Evolutionary conservation across 2,329 filamentous ascomycete genomes (phyloP).

Genomic region (Aspergillus hortae): DNA sequence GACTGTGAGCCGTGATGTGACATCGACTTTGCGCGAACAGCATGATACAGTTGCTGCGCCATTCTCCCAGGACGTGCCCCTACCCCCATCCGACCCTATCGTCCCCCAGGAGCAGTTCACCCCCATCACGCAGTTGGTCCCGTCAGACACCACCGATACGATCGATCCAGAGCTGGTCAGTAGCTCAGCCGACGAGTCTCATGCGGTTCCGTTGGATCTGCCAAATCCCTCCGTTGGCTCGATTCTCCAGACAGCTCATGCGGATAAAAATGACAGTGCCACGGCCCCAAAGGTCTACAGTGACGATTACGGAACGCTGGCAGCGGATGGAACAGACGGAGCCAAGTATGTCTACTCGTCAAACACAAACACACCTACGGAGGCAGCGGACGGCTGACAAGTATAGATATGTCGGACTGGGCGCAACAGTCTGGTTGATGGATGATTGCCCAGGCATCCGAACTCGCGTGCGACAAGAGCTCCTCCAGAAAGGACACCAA

Average conservation of each 20-base stretch:
- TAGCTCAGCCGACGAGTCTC: not conserved
- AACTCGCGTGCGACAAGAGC: not conserved
- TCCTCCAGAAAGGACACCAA: not conserved
- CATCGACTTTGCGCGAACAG: not conserved
- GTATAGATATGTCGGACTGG: not conserved
- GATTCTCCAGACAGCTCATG: not conserved
- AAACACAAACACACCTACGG: not conserved
- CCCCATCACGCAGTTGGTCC: not conserved
- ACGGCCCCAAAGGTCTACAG: not conserved
- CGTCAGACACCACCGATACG: not conserved
- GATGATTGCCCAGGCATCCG: slow-evolving; percentile 4
- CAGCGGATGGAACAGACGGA: not conserved
- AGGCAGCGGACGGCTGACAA: not conserved
- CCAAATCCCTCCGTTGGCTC: not conserved
- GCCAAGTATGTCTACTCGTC: not conserved
- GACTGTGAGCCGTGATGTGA: not conserved
- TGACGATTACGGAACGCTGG: slow-evolving; percentile 2
- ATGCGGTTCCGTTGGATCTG: not conserved
- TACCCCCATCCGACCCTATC: not conserved
- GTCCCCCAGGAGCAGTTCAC: not conserved
- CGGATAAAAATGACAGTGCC: not conserved
- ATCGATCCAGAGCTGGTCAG: not conserved
- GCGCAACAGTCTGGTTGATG: not conserved
- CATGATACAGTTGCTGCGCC: not conserved
- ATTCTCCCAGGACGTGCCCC: not conserved